These are phyloP conservation scores for Colletotrichum nymphaeae DNA, from an alignment of 2,329 filamentous ascomycete species.

Conservation along the genomic window DNA sequence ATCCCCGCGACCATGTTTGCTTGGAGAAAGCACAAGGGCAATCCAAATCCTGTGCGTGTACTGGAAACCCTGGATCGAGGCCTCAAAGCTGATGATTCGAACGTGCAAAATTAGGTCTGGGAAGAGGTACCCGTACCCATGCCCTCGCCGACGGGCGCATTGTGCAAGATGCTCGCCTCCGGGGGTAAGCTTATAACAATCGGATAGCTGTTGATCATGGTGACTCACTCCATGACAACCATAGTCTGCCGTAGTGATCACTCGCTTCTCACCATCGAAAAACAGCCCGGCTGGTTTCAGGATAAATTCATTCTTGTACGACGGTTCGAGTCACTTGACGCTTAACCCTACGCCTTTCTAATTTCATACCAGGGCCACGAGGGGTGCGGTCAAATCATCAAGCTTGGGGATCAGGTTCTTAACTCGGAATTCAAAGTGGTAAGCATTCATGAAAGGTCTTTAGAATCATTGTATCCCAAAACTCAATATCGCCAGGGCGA, in stretches of 20 bases:
- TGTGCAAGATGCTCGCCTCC: constrained; percentile 48
- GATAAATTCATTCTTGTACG: constrained; percentile 40
- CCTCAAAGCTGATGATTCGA: not conserved
- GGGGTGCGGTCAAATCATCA: constrained; percentile 41
- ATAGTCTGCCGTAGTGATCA: constrained; percentile 48
- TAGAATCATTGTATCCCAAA: too few species aligned
- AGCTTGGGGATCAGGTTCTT: constrained; percentile 36
- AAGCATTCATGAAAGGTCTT: not conserved
- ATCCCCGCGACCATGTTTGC: constrained; percentile 46
- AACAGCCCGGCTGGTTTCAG: constrained; percentile 44
- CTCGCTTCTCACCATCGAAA: constrained; percentile 43
- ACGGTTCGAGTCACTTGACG: too few species aligned
- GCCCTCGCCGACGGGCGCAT: constrained; percentile 40
- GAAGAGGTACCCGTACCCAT: constrained; percentile 43
- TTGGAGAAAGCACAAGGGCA: constrained; percentile 49
- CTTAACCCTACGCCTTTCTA: not conserved
- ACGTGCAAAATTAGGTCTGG: constrained; percentile 36
- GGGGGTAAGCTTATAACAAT: constrained; percentile 38
- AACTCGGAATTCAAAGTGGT: constrained; percentile 36
- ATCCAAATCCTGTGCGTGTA: constrained; percentile 39
- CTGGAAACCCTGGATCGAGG: not conserved
- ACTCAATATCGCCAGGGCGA: constrained; percentile 44
- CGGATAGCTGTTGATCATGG: not conserved
- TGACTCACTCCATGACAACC: not conserved
- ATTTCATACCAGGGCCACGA: constrained; percentile 38